Conservation (phyloP, 257 asterid species). For the Solanum tacnaense region DNA sequence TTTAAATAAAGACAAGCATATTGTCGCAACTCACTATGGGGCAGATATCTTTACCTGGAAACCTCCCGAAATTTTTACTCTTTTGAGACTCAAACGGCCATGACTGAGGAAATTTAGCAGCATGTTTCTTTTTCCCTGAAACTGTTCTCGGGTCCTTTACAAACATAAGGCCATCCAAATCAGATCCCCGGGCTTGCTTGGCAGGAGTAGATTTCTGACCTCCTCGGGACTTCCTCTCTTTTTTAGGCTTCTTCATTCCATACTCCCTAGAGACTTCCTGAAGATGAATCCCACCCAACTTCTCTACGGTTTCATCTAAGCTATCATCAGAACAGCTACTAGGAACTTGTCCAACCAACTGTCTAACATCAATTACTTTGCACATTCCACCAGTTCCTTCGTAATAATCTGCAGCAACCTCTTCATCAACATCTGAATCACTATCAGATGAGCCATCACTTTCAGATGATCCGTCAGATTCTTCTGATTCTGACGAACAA, state of each 20-base stretch:
- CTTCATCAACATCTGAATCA: constrained; percentile 77
- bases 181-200: constrained; percentile 22
- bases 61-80: constrained; percentile 39
- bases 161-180: constrained; percentile 48
- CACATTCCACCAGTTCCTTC: constrained; percentile 66
- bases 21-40: neutral
- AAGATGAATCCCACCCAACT: constrained; percentile 72
- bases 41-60: constrained; percentile 36
- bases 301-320: constrained; percentile 37
- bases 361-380: constrained; percentile 37
- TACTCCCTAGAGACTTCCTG: constrained; percentile 74
- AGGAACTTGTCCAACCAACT: constrained; percentile 35
- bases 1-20: neutral
- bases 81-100: constrained; percentile 61
- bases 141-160: constrained; percentile 64
- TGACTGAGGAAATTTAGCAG: constrained; percentile 39
- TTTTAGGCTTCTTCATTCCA: constrained; percentile 39
- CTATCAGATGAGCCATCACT: constrained; percentile 38
- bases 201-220: constrained; percentile 18
- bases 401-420: constrained; percentile 77
- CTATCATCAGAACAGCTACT: constrained; percentile 28
- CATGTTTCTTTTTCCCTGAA: constrained; percentile 71
- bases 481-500: constrained; percentile 42
- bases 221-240: constrained; percentile 26
- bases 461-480: constrained; percentile 39